Base-by-base conservation (phyloP, 768 basidiomycete genomes). In the Psilocybe cubensis region DNA sequence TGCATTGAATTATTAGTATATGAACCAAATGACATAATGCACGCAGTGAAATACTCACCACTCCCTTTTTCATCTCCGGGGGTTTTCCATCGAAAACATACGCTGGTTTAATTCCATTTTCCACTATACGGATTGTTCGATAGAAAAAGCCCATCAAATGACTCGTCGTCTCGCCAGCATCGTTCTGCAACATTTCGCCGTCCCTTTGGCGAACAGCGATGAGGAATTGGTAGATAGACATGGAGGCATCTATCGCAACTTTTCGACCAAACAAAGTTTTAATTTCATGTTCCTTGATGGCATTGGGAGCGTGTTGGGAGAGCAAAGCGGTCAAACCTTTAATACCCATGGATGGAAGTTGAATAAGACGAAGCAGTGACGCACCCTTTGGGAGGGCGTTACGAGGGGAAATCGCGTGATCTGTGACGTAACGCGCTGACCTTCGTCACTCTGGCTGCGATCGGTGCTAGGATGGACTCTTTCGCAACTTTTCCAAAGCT, bases 101-200 rank as follows among this genome's bases (percentile, higher is more conserved):
- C 29, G 90, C 90, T 0, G 96, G 96, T 68, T 99, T 99, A 70
- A 99, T 94, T 3, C 97, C 97, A 63, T 98, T 96, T 75, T 99
- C 97, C 17, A 96, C 96, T 71, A 99, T 98, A 21, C 97, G 84
- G 57, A 99, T 92, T 0, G 97, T 99, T 35, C 96, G 84, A 68
- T 98, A 98, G 77, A 99, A 99, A 72, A 98, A 91, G 0, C 97
- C 97, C 95, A 98, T 98, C 10, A 99, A 79, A 74, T 99, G 96
- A 75, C 94, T 96, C 2, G 97, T 99, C 3, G 94, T 97, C 70
- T 99, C 97, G 17, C 97, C 97, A 0, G 89, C 87, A n/a, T 98
- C 96, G 68, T 98, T 98, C 65, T 90, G 96, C 63, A 99, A 83
- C 81, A 96, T 84, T 73, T 98, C 94, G 18, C 97, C 97, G 70